Percentiles rank a stretch among this genome's conserved stretches.
These are phyloP conservation scores for Hydnomerulius pinastri DNA, from an alignment of 768 basidiomycete genomes.

Conservation along the genomic window DNA sequence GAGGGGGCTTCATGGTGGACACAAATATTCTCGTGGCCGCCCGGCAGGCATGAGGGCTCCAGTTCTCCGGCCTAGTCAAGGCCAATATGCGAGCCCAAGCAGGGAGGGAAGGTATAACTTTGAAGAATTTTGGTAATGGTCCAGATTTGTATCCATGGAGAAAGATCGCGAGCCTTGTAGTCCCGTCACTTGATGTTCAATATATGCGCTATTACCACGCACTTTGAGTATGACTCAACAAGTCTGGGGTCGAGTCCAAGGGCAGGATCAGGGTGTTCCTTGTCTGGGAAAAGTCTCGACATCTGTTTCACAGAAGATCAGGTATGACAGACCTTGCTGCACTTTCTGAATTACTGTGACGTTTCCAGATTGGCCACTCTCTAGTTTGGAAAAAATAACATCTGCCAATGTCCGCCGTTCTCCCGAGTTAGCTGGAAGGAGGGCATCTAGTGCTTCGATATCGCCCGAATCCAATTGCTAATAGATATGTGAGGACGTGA, in stretches of 20 bases:
- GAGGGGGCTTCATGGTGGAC: constrained; percentile 93
- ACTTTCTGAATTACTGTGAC: constrained; percentile 61
- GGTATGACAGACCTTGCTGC: constrained; percentile 48
- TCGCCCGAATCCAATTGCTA: constrained; percentile 92
- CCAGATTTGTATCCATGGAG: constrained; percentile 91
- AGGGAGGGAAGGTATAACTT: constrained; percentile 93
- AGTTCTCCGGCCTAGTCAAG: constrained; percentile 87
- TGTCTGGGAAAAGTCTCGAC: constrained; percentile 42
- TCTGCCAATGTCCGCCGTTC: constrained; percentile 91
- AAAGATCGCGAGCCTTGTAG: constrained; percentile 77
- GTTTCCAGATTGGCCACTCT: constrained; percentile 57
- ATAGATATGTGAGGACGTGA: constrained; percentile 4
- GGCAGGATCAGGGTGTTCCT: constrained; percentile 72
- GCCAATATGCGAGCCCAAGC: constrained; percentile 96
- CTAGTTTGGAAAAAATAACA: constrained; percentile 93
- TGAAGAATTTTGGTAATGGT: constrained; percentile 94
- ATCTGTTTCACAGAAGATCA: too few relatives aligned
- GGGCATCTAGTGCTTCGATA: constrained; percentile 79
- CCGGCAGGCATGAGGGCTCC: constrained; percentile 94
- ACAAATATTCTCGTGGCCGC: constrained; percentile 95
- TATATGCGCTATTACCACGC: constrained; percentile 30
- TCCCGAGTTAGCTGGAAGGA: constrained; percentile 72
- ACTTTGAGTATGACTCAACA: constrained; percentile 93
- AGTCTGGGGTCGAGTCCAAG: constrained; percentile 90
- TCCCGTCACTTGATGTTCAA: constrained; percentile 5